Conservation (phyloP, 192 early-diverging fungal species). For the Backusella luteola region DNA sequence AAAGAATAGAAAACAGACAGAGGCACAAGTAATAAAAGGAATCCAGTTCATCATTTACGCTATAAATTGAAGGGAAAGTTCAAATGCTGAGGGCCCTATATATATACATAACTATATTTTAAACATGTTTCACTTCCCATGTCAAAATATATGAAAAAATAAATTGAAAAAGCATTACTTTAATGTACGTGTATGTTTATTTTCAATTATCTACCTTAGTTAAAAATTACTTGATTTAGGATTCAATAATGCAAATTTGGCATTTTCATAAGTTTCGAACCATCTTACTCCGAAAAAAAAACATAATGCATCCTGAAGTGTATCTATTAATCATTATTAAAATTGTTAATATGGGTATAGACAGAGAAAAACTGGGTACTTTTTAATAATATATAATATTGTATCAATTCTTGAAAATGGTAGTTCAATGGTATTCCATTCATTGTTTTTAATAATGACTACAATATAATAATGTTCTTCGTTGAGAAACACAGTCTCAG, state of each 20-base stretch:
- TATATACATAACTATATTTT: background rate
- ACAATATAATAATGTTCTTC: background rate
- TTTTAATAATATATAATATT: background rate
- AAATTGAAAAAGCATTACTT: background rate
- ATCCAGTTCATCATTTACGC: background rate
- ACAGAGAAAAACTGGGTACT: background rate
- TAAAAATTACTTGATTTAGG: background rate
- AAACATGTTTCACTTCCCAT: background rate
- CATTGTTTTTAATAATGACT: background rate
- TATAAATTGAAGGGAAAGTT: background rate
- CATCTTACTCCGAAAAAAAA: background rate
- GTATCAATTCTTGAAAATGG: background rate
- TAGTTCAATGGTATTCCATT: background rate
- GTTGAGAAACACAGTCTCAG: too few relatives aligned
- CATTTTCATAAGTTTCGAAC: background rate
- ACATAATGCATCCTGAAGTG: background rate
- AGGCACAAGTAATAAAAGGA: background rate
- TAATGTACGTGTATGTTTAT: background rate
- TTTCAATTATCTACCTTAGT: background rate
- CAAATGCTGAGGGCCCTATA: background rate
- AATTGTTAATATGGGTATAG: background rate
- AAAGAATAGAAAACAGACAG: background rate
- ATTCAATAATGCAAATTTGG: background rate
- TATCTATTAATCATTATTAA: background rate
- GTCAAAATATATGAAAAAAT: background rate